These are phyloP conservation scores for Stachybotrys chartarum DNA, from an alignment of 2,329 filamentous ascomycete genomes.

Conservation along the genomic window DNA sequence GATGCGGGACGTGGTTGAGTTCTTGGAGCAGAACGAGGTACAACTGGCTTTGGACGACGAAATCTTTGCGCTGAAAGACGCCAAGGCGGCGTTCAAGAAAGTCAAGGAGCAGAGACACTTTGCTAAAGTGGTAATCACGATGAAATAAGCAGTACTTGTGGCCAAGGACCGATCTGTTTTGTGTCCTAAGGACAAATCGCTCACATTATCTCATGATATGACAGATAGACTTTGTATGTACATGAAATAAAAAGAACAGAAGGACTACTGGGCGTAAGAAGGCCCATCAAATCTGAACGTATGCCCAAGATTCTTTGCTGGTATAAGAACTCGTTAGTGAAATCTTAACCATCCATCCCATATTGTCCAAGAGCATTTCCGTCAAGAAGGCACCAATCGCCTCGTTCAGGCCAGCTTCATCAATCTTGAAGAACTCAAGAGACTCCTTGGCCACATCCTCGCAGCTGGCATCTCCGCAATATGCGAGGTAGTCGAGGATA, in stretches of 20 bases:
- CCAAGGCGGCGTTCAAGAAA: background rate
- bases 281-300: no score
- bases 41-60: background rate
- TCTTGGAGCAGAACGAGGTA: background rate
- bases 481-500: background rate
- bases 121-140: background rate
- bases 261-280: no score
- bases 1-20: slow-evolving; percentile 1
- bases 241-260: no score
- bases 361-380: background rate
- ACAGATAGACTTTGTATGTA: no score
- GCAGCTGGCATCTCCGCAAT: background rate
- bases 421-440: background rate
- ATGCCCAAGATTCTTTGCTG: no score
- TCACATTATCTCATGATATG: no score
- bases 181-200: no score
- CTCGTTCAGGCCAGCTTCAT: background rate
- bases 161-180: no score
- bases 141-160: background rate
- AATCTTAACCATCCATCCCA: background rate
- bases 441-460: background rate
- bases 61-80: background rate
- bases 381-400: no score
- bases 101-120: slow-evolving; percentile 1
- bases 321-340: no score